Evolutionary conservation across 345 rosid genomes (phyloP).

Genomic region (Cardiospermum halicacabum): DNA sequence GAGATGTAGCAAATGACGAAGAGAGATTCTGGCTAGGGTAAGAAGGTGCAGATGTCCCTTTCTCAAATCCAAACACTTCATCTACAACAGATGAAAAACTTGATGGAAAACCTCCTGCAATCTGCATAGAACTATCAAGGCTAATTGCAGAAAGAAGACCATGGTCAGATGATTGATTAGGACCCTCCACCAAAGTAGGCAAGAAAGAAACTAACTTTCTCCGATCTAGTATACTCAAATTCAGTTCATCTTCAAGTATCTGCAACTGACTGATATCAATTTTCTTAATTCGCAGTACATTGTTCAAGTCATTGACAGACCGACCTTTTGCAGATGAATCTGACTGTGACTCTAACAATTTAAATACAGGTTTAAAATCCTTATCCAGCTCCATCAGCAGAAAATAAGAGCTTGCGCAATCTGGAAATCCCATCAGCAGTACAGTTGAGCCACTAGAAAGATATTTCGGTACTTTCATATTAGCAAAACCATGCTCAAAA

Average conservation of each 20-base stretch:
- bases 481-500: slow-evolving; percentile 66
- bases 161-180: slow-evolving; percentile 46
- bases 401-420: slow-evolving; percentile 75
- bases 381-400: slow-evolving; percentile 87
- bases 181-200: slow-evolving; percentile 41
- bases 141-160: slow-evolving; percentile 49
- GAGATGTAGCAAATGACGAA: slow-evolving; percentile 37
- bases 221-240: slow-evolving; percentile 55
- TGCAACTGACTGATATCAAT: slow-evolving; percentile 82
- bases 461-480: slow-evolving; percentile 66
- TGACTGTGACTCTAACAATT: slow-evolving; percentile 59
- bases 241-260: slow-evolving; percentile 79
- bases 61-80: slow-evolving; percentile 90
- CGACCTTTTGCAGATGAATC: slow-evolving; percentile 52
- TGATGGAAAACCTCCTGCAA: slow-evolving; percentile 44
- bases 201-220: slow-evolving; percentile 45
- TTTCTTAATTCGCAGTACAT: slow-evolving; percentile 54
- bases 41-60: slow-evolving; percentile 46
- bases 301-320: slow-evolving; percentile 47
- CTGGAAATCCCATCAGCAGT: slow-evolving; percentile 90
- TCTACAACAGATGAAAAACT: slow-evolving; percentile 84
- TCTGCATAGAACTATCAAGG: slow-evolving; percentile 49
- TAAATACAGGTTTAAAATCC: slow-evolving; percentile 85
- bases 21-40: slow-evolving; percentile 41
- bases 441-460: slow-evolving; percentile 49